A percentile compares a stretch with the other conserved stretches of the same genome.
Conservation (phyloP, 2,329 filamentous ascomycete species). For the Endocalyx cinctus region DNA sequence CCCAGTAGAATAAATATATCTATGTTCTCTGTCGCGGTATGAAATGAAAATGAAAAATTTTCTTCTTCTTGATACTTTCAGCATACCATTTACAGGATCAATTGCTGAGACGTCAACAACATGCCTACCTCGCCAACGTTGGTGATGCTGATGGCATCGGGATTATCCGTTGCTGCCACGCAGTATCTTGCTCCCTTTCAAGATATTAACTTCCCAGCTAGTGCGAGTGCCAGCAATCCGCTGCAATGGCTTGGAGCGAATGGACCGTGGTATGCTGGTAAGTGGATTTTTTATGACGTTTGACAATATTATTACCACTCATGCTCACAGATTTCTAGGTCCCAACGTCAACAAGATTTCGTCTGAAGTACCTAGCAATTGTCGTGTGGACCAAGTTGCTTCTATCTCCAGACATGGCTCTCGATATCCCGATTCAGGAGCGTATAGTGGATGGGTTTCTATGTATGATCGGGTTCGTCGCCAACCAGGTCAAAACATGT, state of each 20-base stretch:
- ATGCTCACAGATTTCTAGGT: conserved; percentile 29
- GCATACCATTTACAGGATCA: no score
- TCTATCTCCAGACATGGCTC: conserved; percentile 59
- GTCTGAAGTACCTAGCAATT: conserved; percentile 48
- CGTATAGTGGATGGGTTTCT: conserved; percentile 53
- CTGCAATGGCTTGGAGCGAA: conserved; percentile 48
- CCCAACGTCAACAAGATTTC: conserved; percentile 54
- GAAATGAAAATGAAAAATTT: no score
- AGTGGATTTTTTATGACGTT: conserved; percentile 6
- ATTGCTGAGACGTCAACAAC: background rate
- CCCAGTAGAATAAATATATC: no score
- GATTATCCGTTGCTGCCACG: conserved; percentile 7
- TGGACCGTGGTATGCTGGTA: conserved; percentile 48
- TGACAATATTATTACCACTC: background rate
- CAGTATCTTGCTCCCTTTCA: conserved; percentile 24
- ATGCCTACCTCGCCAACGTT: conserved; percentile 12
- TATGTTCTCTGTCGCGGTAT: no score
- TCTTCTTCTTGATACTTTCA: no score
- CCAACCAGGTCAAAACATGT: no score
- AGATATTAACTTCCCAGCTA: conserved; percentile 27
- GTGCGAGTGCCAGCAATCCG: conserved; percentile 33
- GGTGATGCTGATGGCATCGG: conserved; percentile 6
- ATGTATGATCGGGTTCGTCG: conserved; percentile 37
- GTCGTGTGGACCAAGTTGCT: conserved; percentile 55
- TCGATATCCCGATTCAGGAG: conserved; percentile 56